Base-by-base conservation (phyloP, 441 rosid species). In the Pelargonium myrrhifolium region DNA sequence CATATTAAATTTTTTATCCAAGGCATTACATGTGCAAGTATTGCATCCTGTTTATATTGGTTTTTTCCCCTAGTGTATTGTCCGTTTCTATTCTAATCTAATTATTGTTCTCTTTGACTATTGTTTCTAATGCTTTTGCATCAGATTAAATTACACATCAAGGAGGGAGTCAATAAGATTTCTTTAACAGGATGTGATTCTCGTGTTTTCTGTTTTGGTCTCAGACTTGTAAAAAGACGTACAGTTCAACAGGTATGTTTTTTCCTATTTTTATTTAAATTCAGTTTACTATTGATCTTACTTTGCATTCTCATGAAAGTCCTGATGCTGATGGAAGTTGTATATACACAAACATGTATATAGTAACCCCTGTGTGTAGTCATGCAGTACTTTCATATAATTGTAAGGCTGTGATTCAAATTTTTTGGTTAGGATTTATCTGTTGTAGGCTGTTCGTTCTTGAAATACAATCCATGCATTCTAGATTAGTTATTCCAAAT, bases 141-240 rank as follows among this genome's bases (percentile, higher is more conserved):
- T 45, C 64, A 72, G 75, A 67, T 72, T 51, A 47, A 49, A 10
- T 37, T 15, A 22, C 67, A 51, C 55, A 22, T 67, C 9, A 39
- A 37, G 10, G 67, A 72, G 35, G 75, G 71, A 37, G 56, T 62
- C n/a, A 72, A 72, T 60, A 67, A 66, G 75, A 66, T 72, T 37
- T 62, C 67, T 39, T 20, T 72, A 51, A 62, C 67, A 4, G 67
- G 43, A 66, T 47, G 42, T 39, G 75, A 72, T 62, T 39, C 21
- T 24, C 71, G 75, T 35, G 39, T 15, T 35, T 72, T 72, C 55
- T 72, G 75, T 63, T 72, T 67, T 62, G 75, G 75, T n/a, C 55
- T 72, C 40, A 72, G 75, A 24, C 71, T 72, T 35, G 75, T 62
- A 15, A 61, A 62, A 47, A 49, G 71, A 2, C 71, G 47, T 1